Percentiles rank a stretch among this genome's conserved stretches.
These are phyloP conservation scores for Pezicula rhizophila DNA, from an alignment of 2,329 filamentous ascomycete genomes.

Conservation along the genomic window DNA sequence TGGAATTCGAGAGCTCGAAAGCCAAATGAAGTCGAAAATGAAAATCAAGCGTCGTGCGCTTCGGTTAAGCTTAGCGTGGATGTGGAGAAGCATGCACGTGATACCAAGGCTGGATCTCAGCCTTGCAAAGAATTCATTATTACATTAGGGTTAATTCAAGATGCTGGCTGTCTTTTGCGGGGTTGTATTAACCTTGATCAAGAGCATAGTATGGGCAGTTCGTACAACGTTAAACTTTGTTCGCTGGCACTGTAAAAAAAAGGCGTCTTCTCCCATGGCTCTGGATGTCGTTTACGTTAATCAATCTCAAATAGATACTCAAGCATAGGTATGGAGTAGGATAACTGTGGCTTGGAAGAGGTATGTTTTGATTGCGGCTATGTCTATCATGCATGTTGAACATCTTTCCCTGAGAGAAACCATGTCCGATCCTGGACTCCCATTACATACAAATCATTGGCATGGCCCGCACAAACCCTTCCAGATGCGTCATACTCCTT, in stretches of 20 bases:
- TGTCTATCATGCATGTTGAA: conserved; percentile 22
- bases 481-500: conserved; percentile 18
- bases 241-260: too few relatives aligned
- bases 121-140: too few relatives aligned
- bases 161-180: too few relatives aligned
- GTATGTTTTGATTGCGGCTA: conserved; percentile 26
- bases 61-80: too few relatives aligned
- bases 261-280: too few relatives aligned
- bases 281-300: too few relatives aligned
- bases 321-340: too few relatives aligned
- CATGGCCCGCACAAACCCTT: conserved; percentile 24
- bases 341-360: conserved; percentile 18
- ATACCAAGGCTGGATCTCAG: background rate
- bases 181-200: too few relatives aligned
- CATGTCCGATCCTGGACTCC: conserved; percentile 14
- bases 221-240: too few relatives aligned
- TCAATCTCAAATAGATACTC: too few relatives aligned
- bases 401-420: conserved; percentile 16
- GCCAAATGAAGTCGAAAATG: conserved; percentile 9
- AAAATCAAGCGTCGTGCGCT: background rate
- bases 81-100: background rate
- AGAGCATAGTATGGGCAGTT: too few relatives aligned
- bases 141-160: too few relatives aligned
- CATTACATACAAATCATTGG: conserved; percentile 22
- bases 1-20: conserved; percentile 2